These are phyloP conservation scores for Pseudogymnoascus sp. DNA, from an alignment of 2,329 filamentous ascomycete species.

Conservation along the genomic window DNA sequence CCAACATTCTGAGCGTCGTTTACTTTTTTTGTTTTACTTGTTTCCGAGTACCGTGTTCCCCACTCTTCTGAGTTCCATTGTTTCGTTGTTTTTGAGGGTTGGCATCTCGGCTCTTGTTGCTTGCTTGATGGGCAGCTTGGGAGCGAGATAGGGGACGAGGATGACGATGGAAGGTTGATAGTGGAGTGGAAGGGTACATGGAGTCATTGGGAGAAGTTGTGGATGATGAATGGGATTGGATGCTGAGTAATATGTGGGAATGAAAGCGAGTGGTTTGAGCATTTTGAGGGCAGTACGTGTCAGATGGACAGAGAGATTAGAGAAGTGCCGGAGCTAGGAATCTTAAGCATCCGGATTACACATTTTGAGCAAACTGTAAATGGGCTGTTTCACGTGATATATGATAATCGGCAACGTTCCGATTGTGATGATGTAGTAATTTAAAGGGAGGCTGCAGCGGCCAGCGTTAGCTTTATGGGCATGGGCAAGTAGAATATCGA, in stretches of 20 bases:
- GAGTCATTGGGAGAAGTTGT: not conserved
- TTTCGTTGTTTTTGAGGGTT: not conserved
- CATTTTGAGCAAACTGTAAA: not conserved
- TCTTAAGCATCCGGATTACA: constrained; percentile 4
- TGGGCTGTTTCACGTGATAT: not conserved
- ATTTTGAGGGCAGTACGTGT: not conserved
- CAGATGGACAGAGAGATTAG: not conserved
- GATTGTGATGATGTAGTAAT: not conserved
- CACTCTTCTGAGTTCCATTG: not conserved
- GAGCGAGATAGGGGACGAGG: not conserved
- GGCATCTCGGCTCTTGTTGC: not conserved
- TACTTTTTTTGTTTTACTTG: not conserved
- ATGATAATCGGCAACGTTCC: not conserved
- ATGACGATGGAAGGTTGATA: constrained; percentile 1
- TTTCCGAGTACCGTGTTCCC: not conserved
- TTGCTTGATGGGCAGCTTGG: not conserved
- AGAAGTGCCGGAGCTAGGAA: constrained; percentile 2
- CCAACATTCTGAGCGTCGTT: constrained; percentile 6
- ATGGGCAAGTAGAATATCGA: not conserved
- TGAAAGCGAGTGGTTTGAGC: not conserved
- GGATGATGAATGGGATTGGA: not conserved
- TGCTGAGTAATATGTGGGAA: not conserved
- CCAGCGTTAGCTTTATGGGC: not conserved
- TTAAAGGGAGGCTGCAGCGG: no score
- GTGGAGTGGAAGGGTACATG: not conserved